Conservation (phyloP, 441 rosid genomes). For the Sinapis alba region DNA sequence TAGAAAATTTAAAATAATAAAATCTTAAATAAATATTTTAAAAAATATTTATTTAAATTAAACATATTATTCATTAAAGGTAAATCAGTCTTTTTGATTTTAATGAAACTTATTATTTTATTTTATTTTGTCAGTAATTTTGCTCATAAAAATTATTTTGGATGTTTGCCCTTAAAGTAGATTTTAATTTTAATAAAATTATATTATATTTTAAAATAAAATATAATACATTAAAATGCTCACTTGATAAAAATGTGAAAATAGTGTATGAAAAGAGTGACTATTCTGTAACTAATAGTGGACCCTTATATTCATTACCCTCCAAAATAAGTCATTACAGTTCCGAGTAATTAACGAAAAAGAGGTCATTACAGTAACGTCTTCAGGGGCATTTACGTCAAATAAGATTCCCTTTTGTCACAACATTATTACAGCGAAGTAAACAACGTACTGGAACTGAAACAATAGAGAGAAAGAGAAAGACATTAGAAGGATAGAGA, state of each 20-base stretch:
- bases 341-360: not conserved
- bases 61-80: no score
- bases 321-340: not conserved
- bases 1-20: no score
- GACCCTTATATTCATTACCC: not conserved
- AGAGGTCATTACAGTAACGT: constrained; percentile 23
- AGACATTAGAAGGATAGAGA: not conserved
- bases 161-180: no score
- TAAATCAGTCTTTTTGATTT: no score
- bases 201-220: no score
- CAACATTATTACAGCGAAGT: not conserved
- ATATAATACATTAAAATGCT: no score
- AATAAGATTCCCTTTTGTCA: not conserved
- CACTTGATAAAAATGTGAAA: not conserved
- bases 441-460: not conserved
- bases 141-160: no score
- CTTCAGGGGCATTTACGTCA: constrained; percentile 22
- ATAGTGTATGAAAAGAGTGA: not conserved
- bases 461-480: constrained; percentile 1
- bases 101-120: no score
- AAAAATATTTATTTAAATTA: no score
- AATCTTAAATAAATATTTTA: no score
- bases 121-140: no score
- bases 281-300: not conserved
- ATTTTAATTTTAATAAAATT: no score